Evolutionary conservation across 2,329 filamentous ascomycete species (phyloP), one percentile per base, ranked within the genome.

Genomic region (Chlorencoelia australis): DNA sequence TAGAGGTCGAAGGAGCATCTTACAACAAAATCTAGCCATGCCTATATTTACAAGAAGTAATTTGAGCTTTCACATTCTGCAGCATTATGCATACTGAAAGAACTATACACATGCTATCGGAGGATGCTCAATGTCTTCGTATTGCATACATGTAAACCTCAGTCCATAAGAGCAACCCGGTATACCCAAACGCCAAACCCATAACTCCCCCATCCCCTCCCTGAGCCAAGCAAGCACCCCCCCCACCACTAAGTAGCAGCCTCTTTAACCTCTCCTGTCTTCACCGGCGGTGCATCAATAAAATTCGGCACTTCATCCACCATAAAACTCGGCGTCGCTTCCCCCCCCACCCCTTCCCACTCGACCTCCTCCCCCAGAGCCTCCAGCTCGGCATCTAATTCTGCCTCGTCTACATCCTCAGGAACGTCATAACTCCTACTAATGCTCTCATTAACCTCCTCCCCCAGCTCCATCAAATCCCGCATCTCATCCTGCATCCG

Each of bases 401-500:
- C 91, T 2, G 82, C 78, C 73, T 98, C 91, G 59, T 96, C 89
- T 15, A 98, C 87, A 59, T 96, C 91, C 53, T 98, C 91, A 0
- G 91, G 91, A 22, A 98, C 73, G 57, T 96, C 89, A 60, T 98
- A 98, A 49, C 83, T 84, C 46, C 91, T 65, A 42, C 82, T 81
- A 39, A 98, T 81, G 48, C 82, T 88, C 65, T 96, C 91, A 63
- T 98, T 87, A 41, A 98, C 98, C 61, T 98, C 91, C 61, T 96
- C 96, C 3, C 91, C 89, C 43, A 95, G 80, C 56, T 98, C 91
- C 75, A 98, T 84, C 52, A 98, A 61, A 62, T 98, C 91, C 5
- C 88, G 88, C 91, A 98, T 96, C 65, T 98, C 89, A 59, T 98
- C 91, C 72, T 98, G 89, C 71, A 98, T 74, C 49, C 82, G 72